Evolutionary conservation across 2,329 filamentous ascomycete species (phyloP), one percentile per base, ranked within the genome.

Genomic region (Aspergillus niger): DNA sequence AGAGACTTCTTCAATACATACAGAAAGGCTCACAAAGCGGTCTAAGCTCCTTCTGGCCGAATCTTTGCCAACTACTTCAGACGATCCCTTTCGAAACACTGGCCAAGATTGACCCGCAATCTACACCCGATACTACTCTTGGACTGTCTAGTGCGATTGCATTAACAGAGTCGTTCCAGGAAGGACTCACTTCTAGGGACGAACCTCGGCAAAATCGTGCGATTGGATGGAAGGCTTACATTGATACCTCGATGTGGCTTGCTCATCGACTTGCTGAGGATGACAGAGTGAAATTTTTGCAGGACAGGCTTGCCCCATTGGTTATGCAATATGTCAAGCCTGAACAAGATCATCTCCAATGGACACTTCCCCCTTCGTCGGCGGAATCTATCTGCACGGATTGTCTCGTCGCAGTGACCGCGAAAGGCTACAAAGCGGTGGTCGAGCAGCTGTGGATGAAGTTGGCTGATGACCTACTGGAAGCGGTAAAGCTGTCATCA

Each of bases 21-120:
- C 88, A 90, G 63, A 91, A 88, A 68, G 94, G 95, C 2, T 96
- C 94, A 0, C 91, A 97, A 70, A 86, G 87, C n/a, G 89, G 90
- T 3, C 81, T 86, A 0, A 77, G 82, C 3, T 84, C 82, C 8
- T 97, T 89, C 71, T 99, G 95, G 95, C 76, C 82, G 26, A 85
- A 84, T 15, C 73, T 96, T 32, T 81, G 83, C 41, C 79, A 81
- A 30, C 76, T 98, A 0, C 72, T 97, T 53, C 73, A 76, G 24
- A 72, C 72, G 6, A 67, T 91, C 11, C 89, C 89, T 4, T 60
- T 71, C 5, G 79, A 84, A 22, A 74, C 87, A 52, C 61, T 78
- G 38, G 69, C 67, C 47, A 65, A 72, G 6, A 61, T 71, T 15
- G 68, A 71, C 20, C 63, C 60, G 11, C 59, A 72, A 54, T 61